Evolutionary conservation across 305 asterid species (phyloP), one percentile per base, ranked within the genome.

Genomic region (Solanum hybrid): DNA sequence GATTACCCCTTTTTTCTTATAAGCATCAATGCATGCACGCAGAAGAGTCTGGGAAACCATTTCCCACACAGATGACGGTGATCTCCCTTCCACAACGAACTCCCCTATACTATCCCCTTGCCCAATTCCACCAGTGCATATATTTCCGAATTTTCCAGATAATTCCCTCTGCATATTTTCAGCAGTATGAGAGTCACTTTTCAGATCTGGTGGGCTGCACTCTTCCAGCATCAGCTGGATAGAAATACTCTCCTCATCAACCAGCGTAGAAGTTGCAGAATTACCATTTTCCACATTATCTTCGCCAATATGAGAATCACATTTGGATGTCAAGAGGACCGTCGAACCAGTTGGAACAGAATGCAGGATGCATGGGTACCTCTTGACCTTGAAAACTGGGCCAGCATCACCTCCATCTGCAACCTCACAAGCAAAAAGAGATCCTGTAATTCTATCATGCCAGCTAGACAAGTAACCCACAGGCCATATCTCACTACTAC

Each of bases 391-490:
- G 90, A 95, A 98, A 86, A 92, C 91, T 86, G 99, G 99, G 87
- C 99, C 99, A 87, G 88, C 87, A 89, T 96, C 96, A 86, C 98
- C 99, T 56, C 99, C 99, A 92, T 96, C 98, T 89, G 93, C 92
- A 88, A 98, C 92, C 89, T 94, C 97, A 91, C 97, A 96, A 66
- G 92, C 89, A 93, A 96, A 98, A 89, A 98, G 91, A 78, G 99
- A 98, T 90, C 99, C 99, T 4, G 99, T 95, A 78, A 96, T 88
- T 88, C 94, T 95, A 90, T 98, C 99, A 87, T 98, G 99, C 99
- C 99, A 98, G 96, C 95, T 92, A 89, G 95, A 93, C 92, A 92
- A 92, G 92, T 96, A 98, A 86, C 99, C 99, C 88, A 96, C 93
- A 78, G 99, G 99, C 96, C 98, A 98, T 77, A 98, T 95, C 93